These are phyloP conservation scores for Termitomyces eurrhizus DNA, from an alignment of 768 basidiomycete genomes.

Conservation along the genomic window DNA sequence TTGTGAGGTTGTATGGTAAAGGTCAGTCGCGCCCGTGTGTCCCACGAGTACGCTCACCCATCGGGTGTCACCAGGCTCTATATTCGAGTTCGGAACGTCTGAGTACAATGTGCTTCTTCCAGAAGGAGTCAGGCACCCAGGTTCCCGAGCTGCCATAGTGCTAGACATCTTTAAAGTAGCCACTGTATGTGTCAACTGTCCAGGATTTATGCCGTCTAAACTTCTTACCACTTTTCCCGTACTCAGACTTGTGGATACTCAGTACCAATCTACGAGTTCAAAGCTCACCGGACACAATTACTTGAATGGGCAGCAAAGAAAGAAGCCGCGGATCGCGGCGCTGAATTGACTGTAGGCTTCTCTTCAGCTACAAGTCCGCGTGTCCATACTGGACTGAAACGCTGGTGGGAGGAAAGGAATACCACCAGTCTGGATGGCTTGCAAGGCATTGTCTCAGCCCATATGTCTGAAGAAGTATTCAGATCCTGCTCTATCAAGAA, in stretches of 20 bases:
- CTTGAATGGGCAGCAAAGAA: constrained; percentile 45
- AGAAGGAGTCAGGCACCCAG: constrained; percentile 42
- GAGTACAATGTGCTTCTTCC: constrained; percentile 56
- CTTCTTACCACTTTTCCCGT: not conserved
- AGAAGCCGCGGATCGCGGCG: constrained; percentile 37
- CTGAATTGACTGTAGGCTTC: constrained; percentile 19
- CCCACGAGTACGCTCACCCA: constrained; percentile 1
- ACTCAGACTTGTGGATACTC: constrained; percentile 64
- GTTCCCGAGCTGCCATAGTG: constrained; percentile 59
- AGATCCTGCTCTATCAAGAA: constrained; percentile 11
- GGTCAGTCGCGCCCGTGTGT: constrained; percentile 31
- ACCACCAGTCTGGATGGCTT: constrained; percentile 55
- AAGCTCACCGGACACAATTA: constrained; percentile 52
- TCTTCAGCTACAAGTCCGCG: constrained; percentile 18
- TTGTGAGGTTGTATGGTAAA: constrained; percentile 56
- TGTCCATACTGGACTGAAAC: constrained; percentile 41
- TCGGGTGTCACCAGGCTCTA: constrained; percentile 37
- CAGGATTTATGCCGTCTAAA: not conserved
- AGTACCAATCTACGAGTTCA: constrained; percentile 58
- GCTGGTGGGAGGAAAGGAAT: constrained; percentile 57
- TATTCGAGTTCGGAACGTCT: constrained; percentile 59
- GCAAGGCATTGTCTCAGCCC: constrained; percentile 38
- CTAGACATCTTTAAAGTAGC: constrained; percentile 58
- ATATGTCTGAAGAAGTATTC: constrained; percentile 19
- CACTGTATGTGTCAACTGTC: constrained; percentile 28